A percentile compares a stretch with the other conserved stretches of the same genome.
phyloP scores from a whole-genome alignment of 108 stramenopile species.

The Fragilaria crotonensis region DNA sequence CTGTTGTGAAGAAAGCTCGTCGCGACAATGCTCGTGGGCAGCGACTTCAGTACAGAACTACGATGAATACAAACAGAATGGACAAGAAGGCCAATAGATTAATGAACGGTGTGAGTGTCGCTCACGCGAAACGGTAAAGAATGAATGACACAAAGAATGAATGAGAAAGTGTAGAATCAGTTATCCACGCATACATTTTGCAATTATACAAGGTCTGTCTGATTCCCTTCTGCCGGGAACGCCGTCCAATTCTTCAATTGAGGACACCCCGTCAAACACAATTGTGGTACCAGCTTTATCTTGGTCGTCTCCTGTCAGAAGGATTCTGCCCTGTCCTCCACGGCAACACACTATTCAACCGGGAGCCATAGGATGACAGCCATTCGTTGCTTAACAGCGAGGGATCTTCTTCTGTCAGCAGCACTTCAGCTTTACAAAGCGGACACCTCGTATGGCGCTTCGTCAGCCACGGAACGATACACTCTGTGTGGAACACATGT shows the following conservation, averaged over 20 bases:
- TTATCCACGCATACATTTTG: too few relatives aligned
- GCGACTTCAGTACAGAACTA: constrained; percentile 41
- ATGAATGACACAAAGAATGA: too few relatives aligned
- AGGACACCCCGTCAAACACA: too few relatives aligned
- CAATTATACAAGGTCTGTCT: too few relatives aligned
- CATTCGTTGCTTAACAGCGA: too few relatives aligned
- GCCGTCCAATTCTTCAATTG: too few relatives aligned
- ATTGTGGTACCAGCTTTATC: too few relatives aligned
- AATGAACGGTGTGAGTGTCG: constrained; percentile 71
- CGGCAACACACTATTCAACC: too few relatives aligned
- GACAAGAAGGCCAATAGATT: constrained; percentile 81
- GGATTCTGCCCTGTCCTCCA: neutral
- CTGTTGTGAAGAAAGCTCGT: constrained; percentile 74
- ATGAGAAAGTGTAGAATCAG: too few relatives aligned
- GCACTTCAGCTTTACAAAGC: neutral
- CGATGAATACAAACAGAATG: constrained; percentile 71
- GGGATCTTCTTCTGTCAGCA: too few relatives aligned
- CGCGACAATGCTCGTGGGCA: constrained; percentile 50
- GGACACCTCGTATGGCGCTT: constrained; percentile 16
- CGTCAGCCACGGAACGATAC: constrained; percentile 89
- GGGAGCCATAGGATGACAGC: too few relatives aligned
- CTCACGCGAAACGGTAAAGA: constrained; percentile 60
- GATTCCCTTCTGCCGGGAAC: too few relatives aligned
- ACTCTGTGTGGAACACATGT: constrained; percentile 82
- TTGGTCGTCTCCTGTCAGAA: neutral